Evolutionary conservation across 345 rosid genomes (phyloP), one percentile per base, ranked within the genome.

Genomic region (Eucalyptus coolabah): DNA sequence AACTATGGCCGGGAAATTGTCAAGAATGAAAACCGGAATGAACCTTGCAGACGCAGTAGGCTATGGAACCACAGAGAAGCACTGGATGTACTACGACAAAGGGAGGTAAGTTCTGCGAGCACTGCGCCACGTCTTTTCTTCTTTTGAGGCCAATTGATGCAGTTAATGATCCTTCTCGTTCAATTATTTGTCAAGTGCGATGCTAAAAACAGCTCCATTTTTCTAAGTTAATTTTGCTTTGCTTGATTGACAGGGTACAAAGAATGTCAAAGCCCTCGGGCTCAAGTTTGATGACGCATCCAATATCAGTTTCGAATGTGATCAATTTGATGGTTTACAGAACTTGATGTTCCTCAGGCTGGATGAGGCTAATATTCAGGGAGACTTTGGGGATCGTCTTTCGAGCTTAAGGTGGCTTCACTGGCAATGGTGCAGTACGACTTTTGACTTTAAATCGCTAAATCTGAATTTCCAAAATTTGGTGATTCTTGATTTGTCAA

Each of bases 51-150:
- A 0, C 42, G 80, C 42, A 67, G 80, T 8, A 17, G 80, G 42
- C 23, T 67, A 0, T 32, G 6, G 1, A 0, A 67, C 12, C 42
- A 4, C 40, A 0, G 0, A 16, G 80, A 67, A 8, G 42, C 80
- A 67, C 12, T 17, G 12, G 0, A 3, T 16, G 42, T 32, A 9
- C 23, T 67, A 1, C 0, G 0, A 32, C 0, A 1, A 17, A 3
- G 3, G 23, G 0, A 32, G 80, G 80, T 67, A 67, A 17, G 0
- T 32, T 67, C 42, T 32, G 80, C 7, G 6, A 32, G 19, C 40
- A 32, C 4, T 67, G 21, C 1, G 1, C 0, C 40, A 8, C 23
- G 8, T 32, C 42, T 67, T 32, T 67, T 32, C 77, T 32, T 32
- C 42, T 32, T 4, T 65, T 0, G 40, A 16, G 16, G 77, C 77